Evolutionary conservation across 2,329 filamentous ascomycete species (phyloP), one percentile per base, ranked within the genome.

Genomic region (Penicillium sp.): DNA sequence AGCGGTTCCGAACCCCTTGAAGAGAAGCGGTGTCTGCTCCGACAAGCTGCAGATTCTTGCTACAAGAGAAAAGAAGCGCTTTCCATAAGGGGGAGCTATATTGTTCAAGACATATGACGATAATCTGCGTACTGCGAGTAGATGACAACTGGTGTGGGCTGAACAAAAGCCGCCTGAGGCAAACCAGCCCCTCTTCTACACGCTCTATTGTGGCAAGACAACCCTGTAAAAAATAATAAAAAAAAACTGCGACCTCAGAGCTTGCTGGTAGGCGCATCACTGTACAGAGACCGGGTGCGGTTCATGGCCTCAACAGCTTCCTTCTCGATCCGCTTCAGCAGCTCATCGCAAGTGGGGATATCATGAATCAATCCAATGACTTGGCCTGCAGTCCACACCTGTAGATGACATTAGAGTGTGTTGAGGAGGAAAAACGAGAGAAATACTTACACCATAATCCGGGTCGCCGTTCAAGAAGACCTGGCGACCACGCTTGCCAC

Each of bases 351-450:
- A 0, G 86, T 89, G 8, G 88, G 88, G 49, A 92, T 89, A 64
- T 94, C 89, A 63, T 93, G 85, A 57, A 94, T 94, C 51, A 94
- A 71, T 6, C 89, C 89, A 60, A 99, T 96, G 61, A 97, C 93
- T 71, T 96, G 93, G 10, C 94, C 94, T 8, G 93, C 91, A 18
- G 94, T 97, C 94, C 94, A 99, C 36, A 96, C 89, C 88, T 93
- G 64, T 42, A 18, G 49, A 43, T 57, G 26, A 21, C 38, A 50
- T 64, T 49, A 63, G 54, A 43, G 51, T 34, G 33, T 39, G 41
- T 18, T 12, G 53, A 51, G 24, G 33, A 24, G 34, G 21, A 29
- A 52, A 29, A 44, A 24, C 21, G 29, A 8, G 38, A 18, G 39
- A 39, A 34, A 28, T 42, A 84, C 86, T 79, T 81, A 92, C 92